Conservation (phyloP, 179 eudicot species). For the Carnegiea gigantea region DNA sequence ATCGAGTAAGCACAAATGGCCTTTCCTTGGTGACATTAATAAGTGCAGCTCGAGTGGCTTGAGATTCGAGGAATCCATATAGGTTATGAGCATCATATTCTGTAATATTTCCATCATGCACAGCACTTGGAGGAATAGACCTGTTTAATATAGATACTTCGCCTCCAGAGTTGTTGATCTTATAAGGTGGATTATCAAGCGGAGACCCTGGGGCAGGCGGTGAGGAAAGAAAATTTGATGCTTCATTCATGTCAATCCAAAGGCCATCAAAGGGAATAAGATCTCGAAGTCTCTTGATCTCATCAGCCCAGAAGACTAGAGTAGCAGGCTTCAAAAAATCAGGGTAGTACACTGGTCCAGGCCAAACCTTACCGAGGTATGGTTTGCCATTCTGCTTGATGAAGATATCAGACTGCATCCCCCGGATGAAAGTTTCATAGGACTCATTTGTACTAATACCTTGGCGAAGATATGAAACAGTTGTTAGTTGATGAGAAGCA, state of each 20-base stretch:
- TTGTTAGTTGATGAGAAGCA: background rate
- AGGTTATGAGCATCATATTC: constrained; percentile 54
- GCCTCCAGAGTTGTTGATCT: constrained; percentile 42
- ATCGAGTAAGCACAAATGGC: constrained; percentile 48
- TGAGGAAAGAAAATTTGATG: constrained; percentile 45
- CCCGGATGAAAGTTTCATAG: constrained; percentile 52
- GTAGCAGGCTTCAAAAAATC: constrained; percentile 48
- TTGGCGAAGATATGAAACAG: constrained; percentile 14
- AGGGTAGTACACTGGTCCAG: constrained; percentile 60
- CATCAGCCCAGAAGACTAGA: constrained; percentile 35
- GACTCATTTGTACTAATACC: constrained; percentile 55
- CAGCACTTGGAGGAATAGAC: constrained; percentile 43
- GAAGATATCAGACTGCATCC: constrained; percentile 53
- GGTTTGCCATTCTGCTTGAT: constrained; percentile 51
- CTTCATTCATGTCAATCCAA: constrained; percentile 77
- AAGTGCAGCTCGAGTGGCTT: constrained; percentile 37
- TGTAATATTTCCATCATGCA: constrained; percentile 37
- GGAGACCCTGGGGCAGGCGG: constrained; percentile 34
- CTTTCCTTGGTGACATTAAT: constrained; percentile 36
- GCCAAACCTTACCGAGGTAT: constrained; percentile 64
- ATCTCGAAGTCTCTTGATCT: constrained; percentile 30
- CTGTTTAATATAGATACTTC: constrained; percentile 29
- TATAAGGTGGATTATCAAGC: constrained; percentile 56
- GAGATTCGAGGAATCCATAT: constrained; percentile 46
- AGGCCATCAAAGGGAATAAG: constrained; percentile 52